These are phyloP conservation scores for Lecanicillium sp. DNA, from an alignment of 2,329 filamentous ascomycete species.

Conservation along the genomic window DNA sequence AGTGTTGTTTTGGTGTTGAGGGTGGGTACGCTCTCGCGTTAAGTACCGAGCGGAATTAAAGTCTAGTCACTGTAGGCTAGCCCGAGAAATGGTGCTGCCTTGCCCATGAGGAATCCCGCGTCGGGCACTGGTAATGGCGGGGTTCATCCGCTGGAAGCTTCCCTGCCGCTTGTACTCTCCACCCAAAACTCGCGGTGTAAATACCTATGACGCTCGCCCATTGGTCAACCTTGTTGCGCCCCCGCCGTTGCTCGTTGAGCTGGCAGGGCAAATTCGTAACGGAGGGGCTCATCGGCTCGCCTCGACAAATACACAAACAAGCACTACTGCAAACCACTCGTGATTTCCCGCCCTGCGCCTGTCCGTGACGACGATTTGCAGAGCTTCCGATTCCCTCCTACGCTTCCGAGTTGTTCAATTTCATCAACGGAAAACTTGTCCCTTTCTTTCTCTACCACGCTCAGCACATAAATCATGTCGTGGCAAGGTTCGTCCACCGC, in stretches of 20 bases:
- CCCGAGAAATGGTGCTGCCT: no score
- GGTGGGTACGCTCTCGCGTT: no score
- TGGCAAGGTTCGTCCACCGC: constrained; percentile 56
- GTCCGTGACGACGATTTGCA: neutral
- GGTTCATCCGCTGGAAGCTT: no score
- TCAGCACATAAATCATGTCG: constrained; percentile 46
- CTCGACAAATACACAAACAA: constrained; percentile 8
- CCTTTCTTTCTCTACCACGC: constrained; percentile 5
- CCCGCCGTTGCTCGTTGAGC: constrained; percentile 2
- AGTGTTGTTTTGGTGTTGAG: no score
- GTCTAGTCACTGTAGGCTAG: no score
- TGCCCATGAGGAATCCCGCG: no score
- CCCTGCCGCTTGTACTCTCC: constrained; percentile 2
- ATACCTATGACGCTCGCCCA: constrained; percentile 1
- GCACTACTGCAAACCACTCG: neutral
- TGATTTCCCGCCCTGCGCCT: neutral
- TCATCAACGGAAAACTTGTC: neutral
- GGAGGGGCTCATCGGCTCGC: constrained; percentile 6
- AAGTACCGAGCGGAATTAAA: no score
- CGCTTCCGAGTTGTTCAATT: constrained; percentile 5
- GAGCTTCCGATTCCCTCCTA: constrained; percentile 2
- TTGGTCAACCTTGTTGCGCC: constrained; percentile 1
- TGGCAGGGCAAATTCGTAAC: constrained; percentile 1
- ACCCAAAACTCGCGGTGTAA: constrained; percentile 4
- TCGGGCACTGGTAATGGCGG: no score